A percentile compares a stretch with the other conserved stretches of the same genome.
These are phyloP conservation scores for Cladosporium velox DNA, from an alignment of 2,329 filamentous ascomycete genomes.

Conservation along the genomic window DNA sequence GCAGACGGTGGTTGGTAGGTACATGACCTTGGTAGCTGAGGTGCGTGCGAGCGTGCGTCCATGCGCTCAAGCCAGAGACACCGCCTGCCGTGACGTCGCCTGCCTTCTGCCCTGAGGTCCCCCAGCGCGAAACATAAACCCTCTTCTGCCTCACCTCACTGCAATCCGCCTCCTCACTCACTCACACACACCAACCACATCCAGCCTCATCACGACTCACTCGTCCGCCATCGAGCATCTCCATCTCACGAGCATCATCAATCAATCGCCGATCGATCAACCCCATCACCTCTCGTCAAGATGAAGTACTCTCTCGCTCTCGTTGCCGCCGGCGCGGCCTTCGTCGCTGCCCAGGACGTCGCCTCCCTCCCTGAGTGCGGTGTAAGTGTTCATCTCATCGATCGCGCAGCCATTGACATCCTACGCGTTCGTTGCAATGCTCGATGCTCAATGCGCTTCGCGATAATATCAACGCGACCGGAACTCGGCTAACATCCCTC, in stretches of 20 bases:
- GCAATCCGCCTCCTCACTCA: neutral
- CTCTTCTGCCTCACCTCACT: neutral
- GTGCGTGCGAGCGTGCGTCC: neutral
- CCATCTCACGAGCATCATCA: constrained; percentile 12
- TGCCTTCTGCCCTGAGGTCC: neutral
- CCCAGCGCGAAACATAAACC: constrained; percentile 1
- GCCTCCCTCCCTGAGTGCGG: constrained; percentile 37
- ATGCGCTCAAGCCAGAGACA: neutral
- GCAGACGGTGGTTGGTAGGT: neutral
- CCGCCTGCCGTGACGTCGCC: constrained; percentile 8
- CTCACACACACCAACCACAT: neutral
- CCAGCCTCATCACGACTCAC: constrained; percentile 9
- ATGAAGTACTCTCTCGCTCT: constrained; percentile 39
- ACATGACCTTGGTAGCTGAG: neutral
- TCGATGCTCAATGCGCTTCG: neutral
- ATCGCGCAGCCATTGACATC: constrained; percentile 4
- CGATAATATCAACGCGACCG: constrained; percentile 1
- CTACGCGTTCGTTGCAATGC: neutral
- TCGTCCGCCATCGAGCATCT: constrained; percentile 6
- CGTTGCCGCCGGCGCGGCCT: constrained; percentile 35
- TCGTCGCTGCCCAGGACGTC: constrained; percentile 38
- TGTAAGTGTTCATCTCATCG: constrained; percentile 32
- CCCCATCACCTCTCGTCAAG: constrained; percentile 22
- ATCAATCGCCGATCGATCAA: constrained; percentile 15
- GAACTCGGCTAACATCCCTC: constrained; percentile 11